Conservation (phyloP, 169 alveolate species). For the Cryptosporidium ubiquitum region DNA sequence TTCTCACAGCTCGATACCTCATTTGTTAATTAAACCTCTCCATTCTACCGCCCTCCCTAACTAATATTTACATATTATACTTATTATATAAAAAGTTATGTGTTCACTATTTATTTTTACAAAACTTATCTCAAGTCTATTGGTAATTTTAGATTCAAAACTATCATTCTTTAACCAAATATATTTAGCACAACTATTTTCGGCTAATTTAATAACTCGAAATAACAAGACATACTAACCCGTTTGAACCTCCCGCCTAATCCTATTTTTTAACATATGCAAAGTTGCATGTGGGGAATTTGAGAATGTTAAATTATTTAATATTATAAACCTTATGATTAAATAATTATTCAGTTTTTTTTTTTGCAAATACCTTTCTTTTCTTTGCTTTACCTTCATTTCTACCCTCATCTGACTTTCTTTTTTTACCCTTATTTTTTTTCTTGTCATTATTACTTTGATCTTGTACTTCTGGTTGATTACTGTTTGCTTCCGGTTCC, state of each 20-base stretch:
- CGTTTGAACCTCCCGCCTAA: neutral
- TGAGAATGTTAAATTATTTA: too few species aligned
- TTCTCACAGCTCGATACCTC: neutral
- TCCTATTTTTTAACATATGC: too few species aligned
- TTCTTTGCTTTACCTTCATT: neutral
- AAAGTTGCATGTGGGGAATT: neutral
- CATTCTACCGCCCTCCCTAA: neutral
- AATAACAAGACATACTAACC: neutral
- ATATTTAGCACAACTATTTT: neutral
- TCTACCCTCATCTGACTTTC: neutral
- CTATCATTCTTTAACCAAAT: neutral
- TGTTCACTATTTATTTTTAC: neutral
- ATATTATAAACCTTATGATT: neutral
- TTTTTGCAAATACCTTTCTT: neutral
- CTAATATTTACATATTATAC: neutral
- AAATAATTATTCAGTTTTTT: neutral
- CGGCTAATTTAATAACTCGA: slow-evolving; percentile 5
- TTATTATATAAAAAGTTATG: neutral
- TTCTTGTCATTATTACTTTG: neutral
- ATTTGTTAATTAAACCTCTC: neutral
- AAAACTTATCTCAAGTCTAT: neutral
- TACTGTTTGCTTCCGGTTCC: neutral
- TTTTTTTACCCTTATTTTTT: neutral
- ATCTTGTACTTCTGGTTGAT: neutral
- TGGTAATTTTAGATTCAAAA: neutral